phyloP scores from a whole-genome alignment of 345 rosid species.

The Syzygium jambos region DNA sequence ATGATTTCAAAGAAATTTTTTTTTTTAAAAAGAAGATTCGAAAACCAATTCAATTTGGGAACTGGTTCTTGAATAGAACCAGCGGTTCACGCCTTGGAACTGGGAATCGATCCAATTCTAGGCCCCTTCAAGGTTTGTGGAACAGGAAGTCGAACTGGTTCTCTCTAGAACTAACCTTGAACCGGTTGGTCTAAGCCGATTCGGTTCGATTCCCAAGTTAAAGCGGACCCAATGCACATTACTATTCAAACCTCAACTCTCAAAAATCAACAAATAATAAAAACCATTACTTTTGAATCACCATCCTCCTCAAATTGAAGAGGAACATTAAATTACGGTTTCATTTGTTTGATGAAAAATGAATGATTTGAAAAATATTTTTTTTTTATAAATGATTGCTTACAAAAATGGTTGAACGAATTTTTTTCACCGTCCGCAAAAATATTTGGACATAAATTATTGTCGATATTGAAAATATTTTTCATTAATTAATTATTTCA shows the following conservation, averaged over 20 bases:
- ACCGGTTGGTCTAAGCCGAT: too few species aligned
- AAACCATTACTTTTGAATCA: neutral
- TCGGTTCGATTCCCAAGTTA: neutral
- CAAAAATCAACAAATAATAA: too few species aligned
- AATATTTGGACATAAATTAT: too few species aligned
- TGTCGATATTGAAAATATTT: too few species aligned
- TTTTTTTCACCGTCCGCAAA: too few species aligned
- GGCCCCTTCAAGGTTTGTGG: neutral
- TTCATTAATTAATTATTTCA: too few species aligned
- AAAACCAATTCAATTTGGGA: too few species aligned
- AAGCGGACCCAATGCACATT: accelerated
- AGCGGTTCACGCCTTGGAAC: accelerated
- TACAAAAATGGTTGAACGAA: too few species aligned
- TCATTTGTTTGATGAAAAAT: too few species aligned
- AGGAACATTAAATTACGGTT: neutral
- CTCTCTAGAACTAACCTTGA: neutral
- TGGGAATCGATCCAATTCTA: neutral
- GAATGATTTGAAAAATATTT: too few species aligned
- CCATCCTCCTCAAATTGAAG: neutral
- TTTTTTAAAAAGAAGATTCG: neutral
- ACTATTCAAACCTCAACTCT: neutral
- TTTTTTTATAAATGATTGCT: too few species aligned
- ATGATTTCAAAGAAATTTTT: neutral
- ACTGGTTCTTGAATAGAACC: neutral
- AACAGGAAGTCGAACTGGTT: neutral